A percentile compares a stretch with the other conserved stretches of the same genome.
Evolutionary conservation across 495 filamentous ascomycete species (phyloP).

Genomic region (Podospora anserina): DNA sequence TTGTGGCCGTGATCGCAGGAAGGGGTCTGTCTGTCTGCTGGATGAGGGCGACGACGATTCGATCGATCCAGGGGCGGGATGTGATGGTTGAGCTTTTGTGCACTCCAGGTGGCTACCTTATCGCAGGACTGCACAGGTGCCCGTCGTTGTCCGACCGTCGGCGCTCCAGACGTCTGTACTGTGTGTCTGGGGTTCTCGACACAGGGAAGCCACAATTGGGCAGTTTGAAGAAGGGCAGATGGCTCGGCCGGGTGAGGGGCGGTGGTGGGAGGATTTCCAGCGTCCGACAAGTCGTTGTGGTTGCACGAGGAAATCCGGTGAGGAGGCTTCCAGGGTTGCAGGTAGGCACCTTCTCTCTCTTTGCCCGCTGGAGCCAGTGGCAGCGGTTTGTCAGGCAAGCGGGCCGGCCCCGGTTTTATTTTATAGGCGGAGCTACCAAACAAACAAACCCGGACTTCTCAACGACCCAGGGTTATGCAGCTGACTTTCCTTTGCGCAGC

Average conservation of each 20-base stretch:
- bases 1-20: conserved; percentile 7
- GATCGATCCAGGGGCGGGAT: not conserved
- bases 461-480: not conserved
- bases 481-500: not conserved
- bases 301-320: conserved; percentile 29
- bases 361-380: not conserved
- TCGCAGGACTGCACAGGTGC: conserved; percentile 8
- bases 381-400: not conserved
- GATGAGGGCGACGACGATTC: not conserved
- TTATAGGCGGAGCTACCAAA: conserved; percentile 4
- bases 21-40: conserved; percentile 4
- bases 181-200: conserved; percentile 10
- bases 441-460: not conserved
- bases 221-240: conserved; percentile 18
- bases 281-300: conserved; percentile 22
- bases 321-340: conserved; percentile 13
- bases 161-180: conserved; percentile 19
- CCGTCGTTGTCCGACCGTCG: conserved; percentile 14
- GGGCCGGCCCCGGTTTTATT: conserved; percentile 8
- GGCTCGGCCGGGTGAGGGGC: conserved; percentile 18
- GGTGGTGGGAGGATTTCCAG: conserved; percentile 8
- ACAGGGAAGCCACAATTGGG: conserved; percentile 25
- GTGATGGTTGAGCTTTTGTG: conserved; percentile 13
- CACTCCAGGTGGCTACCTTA: conserved; percentile 6
- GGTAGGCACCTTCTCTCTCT: conserved; percentile 10